Evolutionary conservation across 805 yeast species (phyloP).

Genomic region (Tetrapisispora namnaoensis): DNA sequence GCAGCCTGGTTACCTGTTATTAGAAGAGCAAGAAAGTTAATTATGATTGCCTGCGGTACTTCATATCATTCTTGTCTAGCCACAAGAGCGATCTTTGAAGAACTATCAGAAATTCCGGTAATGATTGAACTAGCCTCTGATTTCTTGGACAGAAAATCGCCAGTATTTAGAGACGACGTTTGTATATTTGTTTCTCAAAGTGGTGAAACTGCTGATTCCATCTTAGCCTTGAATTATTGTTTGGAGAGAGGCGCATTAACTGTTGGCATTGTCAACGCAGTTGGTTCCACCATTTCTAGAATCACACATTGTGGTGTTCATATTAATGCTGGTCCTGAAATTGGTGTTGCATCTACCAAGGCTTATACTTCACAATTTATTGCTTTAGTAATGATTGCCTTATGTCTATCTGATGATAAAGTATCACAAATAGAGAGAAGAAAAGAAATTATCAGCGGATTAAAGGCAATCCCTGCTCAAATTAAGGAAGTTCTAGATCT

Average conservation of each 20-base stretch:
- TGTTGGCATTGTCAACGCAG: constrained; percentile 94
- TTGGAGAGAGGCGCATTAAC: constrained; percentile 95
- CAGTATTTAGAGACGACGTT: constrained; percentile 97
- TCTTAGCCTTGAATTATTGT: constrained; percentile 91
- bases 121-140: constrained; percentile 90
- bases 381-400: constrained; percentile 93
- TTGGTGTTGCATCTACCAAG: constrained; percentile 98
- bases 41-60: constrained; percentile 99
- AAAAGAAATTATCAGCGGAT: constrained; percentile 74
- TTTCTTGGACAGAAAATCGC: constrained; percentile 86
- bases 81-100: constrained; percentile 92
- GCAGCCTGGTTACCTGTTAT: constrained; percentile 75
- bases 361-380: constrained; percentile 98
- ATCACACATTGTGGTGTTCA: constrained; percentile 99
- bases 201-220: constrained; percentile 97
- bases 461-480: constrained; percentile 75
- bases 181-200: constrained; percentile 97
- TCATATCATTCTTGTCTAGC: constrained; percentile 98
- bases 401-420: constrained; percentile 88
- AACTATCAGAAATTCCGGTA: constrained; percentile 89
- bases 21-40: constrained; percentile 87
- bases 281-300: constrained; percentile 94
- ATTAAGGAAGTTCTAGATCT: constrained; percentile 66
- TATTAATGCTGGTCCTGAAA: constrained; percentile 98
- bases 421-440: constrained; percentile 70